Base-by-base conservation (phyloP, 306 rosid genomes). In the Dryas octopetala region DNA sequence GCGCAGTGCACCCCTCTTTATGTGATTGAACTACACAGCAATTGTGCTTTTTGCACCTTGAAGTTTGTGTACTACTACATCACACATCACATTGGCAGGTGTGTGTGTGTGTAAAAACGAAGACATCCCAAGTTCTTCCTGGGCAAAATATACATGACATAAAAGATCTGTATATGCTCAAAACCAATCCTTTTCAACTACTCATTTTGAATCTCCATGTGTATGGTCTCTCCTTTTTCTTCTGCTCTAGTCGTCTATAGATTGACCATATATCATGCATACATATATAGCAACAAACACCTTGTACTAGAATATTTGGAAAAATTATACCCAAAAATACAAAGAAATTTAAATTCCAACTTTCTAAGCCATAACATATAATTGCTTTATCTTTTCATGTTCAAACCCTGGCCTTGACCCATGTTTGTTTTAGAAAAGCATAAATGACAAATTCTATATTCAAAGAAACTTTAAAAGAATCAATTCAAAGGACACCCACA, bases 1-100 rank as follows among this genome's bases (percentile, higher is more conserved):
- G 19, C 14, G 43, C 76, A 70, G 53, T 57, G 45, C 4, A 32
- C 40, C 58, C 64, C 26, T 63, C 66, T 65, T 26, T 79, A 73
- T 49, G 81, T 46, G 87, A 79, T 79, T 83, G 84, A 79, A 83
- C 84, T 1, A 79, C 76, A 66, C 84, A 72, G 43, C 17, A 70
- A 67, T 79, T 54, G 66, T 75, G 63, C 69, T 49, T 72, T 85
- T 78, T 73, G 73, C 69, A 51, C 76, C 68, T 76, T 81, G 74
- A 79, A 74, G 66, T 68, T 73, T 83, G 85, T 50, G 81, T 66
- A 10, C 62, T 40, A 32, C 4, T 11, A 64, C 55, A 53, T 70
- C 62, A 55, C 38, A 1, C 38, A 17, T 13, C 70, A 64, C 81
- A 66, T 48, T 50, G 44, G 75, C 70, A 28, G 82, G 62, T 62